Percentiles rank a stretch among this genome's conserved stretches.
Conservation (phyloP, 2,329 filamentous ascomycete genomes). For the Penicillium sp. region DNA sequence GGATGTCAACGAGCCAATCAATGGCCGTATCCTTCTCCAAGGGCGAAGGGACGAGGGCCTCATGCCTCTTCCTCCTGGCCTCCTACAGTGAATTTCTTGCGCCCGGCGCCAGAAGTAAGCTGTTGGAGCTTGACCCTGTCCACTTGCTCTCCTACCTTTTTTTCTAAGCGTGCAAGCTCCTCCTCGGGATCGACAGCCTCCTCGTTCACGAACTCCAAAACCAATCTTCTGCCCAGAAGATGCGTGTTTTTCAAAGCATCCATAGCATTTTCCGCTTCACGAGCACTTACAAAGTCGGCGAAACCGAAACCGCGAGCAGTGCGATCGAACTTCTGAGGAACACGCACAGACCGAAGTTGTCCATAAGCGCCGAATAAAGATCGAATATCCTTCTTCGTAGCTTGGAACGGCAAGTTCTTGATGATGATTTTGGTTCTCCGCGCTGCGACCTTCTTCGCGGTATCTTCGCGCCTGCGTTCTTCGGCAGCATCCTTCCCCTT, state of each 20-base stretch:
- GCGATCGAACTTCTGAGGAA: conserved; percentile 92
- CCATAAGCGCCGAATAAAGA: conserved; percentile 85
- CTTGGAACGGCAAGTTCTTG: conserved; percentile 97
- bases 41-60: conserved; percentile 32
- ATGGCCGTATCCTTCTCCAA: conserved; percentile 30
- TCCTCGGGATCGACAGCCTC: conserved; percentile 90
- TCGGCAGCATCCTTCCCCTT: conserved; percentile 83
- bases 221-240: conserved; percentile 80
- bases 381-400: conserved; percentile 85
- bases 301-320: conserved; percentile 91
- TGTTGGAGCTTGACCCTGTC: conserved; percentile 88
- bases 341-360: conserved; percentile 82
- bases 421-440: conserved; percentile 89
- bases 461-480: conserved; percentile 77
- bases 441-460: conserved; percentile 71
- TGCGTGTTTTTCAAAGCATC: conserved; percentile 89
- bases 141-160: conserved; percentile 85
- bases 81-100: conserved; percentile 84
- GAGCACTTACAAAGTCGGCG: conserved; percentile 86
- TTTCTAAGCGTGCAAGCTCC: conserved; percentile 94
- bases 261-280: conserved; percentile 87
- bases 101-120: conserved; percentile 67
- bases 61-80: conserved; percentile 58
- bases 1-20: conserved; percentile 27
- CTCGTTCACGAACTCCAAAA: conserved; percentile 85